phyloP scores from a whole-genome alignment of 768 basidiomycete genomes.

The Epithele typhae region DNA sequence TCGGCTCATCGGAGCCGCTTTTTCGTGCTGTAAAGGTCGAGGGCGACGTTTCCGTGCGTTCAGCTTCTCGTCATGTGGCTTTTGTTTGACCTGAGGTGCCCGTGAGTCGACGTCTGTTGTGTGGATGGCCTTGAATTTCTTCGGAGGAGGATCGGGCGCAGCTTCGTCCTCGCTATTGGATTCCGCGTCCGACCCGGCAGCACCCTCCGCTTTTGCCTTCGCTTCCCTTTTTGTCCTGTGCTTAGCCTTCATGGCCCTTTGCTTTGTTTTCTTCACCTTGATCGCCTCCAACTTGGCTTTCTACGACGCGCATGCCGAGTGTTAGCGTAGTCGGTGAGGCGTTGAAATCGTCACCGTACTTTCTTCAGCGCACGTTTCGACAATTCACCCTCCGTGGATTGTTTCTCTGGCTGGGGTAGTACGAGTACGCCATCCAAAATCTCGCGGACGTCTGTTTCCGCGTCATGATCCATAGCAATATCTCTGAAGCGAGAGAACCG shows the following conservation, averaged over 20 bases:
- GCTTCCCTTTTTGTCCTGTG: slow-evolving; percentile 27
- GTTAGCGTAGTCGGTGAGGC: neutral
- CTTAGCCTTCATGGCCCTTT: slow-evolving; percentile 41
- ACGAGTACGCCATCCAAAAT: slow-evolving; percentile 25
- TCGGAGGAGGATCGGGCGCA: slow-evolving; percentile 7
- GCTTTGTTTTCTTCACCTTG: slow-evolving; percentile 44
- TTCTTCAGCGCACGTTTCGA: slow-evolving; percentile 65
- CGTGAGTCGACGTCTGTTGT: too few species aligned
- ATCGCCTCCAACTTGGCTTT: slow-evolving; percentile 42
- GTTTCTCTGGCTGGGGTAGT: slow-evolving; percentile 1
- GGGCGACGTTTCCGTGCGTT: too few species aligned
- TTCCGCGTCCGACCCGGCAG: neutral
- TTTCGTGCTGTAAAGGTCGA: too few species aligned
- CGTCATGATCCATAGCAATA: slow-evolving; percentile 36
- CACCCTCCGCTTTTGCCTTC: slow-evolving; percentile 7
- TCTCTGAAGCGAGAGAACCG: slow-evolving; percentile 49
- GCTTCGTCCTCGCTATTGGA: neutral
- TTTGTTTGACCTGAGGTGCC: too few species aligned
- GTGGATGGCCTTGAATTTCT: slow-evolving; percentile 19
- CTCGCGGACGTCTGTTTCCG: slow-evolving; percentile 45
- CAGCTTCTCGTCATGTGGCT: too few species aligned
- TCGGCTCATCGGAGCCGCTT: too few species aligned
- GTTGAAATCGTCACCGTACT: too few species aligned
- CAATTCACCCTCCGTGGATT: slow-evolving; percentile 9
- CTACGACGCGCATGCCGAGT: too few species aligned